A percentile compares a stretch with the other conserved stretches of the same genome.
Evolutionary conservation across 2,329 filamentous ascomycete species (phyloP).

Genomic region (Penicillium frequentans): DNA sequence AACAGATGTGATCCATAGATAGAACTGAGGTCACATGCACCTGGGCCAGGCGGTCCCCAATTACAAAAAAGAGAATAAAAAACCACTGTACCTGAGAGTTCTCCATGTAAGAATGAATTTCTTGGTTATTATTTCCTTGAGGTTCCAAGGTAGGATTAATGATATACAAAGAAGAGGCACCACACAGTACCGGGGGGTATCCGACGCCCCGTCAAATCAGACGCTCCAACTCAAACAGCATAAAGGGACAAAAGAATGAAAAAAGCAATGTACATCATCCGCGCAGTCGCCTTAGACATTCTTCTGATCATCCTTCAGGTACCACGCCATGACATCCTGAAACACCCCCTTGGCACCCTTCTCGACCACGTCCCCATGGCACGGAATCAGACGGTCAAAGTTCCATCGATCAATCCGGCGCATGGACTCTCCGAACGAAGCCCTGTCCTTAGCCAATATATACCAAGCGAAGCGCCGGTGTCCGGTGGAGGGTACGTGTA

Average conservation of each 20-base stretch:
- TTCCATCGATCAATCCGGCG: conserved; percentile 74
- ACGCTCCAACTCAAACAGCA: neutral
- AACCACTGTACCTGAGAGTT: neutral
- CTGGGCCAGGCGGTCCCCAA: neutral
- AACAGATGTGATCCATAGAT: neutral
- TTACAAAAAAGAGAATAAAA: neutral
- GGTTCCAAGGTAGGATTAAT: neutral
- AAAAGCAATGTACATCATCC: too few relatives aligned
- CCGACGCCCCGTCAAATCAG: neutral
- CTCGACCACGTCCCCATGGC: conserved; percentile 89
- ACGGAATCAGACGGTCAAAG: conserved; percentile 82
- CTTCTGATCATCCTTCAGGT: conserved; percentile 56
- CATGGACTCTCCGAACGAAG: conserved; percentile 69
- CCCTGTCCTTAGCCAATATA: conserved; percentile 59
- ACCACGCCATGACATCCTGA: conserved; percentile 78
- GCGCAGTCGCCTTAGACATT: conserved; percentile 8
- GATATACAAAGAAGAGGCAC: conserved; percentile 1
- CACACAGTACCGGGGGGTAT: neutral
- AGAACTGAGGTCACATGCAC: neutral
- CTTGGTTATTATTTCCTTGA: neutral
- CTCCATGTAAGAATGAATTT: neutral
- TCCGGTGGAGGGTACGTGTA: conserved; percentile 63
- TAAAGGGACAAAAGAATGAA: neutral
- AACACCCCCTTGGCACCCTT: conserved; percentile 72
- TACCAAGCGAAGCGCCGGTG: conserved; percentile 86